A percentile compares a stretch with the other conserved stretches of the same genome.
Conservation (phyloP, 2,329 filamentous ascomycete species). For the Knoxdaviesia capensis region DNA sequence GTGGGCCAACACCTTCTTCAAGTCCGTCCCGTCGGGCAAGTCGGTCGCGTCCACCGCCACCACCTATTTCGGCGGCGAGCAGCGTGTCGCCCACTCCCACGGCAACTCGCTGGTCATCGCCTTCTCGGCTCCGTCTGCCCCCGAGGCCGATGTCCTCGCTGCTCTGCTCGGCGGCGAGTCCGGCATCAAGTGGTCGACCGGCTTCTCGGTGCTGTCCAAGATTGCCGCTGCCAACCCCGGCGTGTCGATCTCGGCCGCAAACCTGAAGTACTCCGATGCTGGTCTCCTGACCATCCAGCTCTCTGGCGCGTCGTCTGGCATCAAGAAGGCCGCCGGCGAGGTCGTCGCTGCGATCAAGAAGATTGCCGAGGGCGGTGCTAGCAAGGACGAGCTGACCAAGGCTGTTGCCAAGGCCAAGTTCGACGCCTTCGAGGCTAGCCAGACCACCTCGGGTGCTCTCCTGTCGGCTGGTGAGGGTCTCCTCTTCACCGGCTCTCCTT, state of each 20-base stretch:
- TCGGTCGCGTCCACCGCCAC: slow-evolving; percentile 38
- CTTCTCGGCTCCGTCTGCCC: slow-evolving; percentile 71
- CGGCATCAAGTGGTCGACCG: slow-evolving; percentile 85
- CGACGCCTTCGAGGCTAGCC: slow-evolving; percentile 62
- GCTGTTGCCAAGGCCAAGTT: slow-evolving; percentile 89
- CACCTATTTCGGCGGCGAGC: slow-evolving; percentile 91
- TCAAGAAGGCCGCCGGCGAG: slow-evolving; percentile 55
- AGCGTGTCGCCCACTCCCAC: slow-evolving; percentile 57
- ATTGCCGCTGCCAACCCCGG: slow-evolving; percentile 45
- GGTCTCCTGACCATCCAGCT: slow-evolving; percentile 76
- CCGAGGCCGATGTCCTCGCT: slow-evolving; percentile 71
- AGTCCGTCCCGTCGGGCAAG: slow-evolving; percentile 32
- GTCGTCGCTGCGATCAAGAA: slow-evolving; percentile 67
- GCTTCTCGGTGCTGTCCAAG: slow-evolving; percentile 81
- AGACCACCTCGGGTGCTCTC: slow-evolving; percentile 58
- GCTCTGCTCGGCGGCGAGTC: slow-evolving; percentile 80
- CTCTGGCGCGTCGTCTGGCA: slow-evolving; percentile 49
- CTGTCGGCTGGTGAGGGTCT: slow-evolving; percentile 72
- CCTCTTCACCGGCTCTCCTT: slow-evolving; percentile 60
- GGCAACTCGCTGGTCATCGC: slow-evolving; percentile 77
- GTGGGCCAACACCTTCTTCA: slow-evolving; percentile 91
- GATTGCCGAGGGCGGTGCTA: slow-evolving; percentile 54
- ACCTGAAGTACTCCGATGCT: slow-evolving; percentile 80
- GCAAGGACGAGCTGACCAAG: slow-evolving; percentile 76
- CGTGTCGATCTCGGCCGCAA: slow-evolving; percentile 51